Evolutionary conservation across 495 filamentous ascomycete species (phyloP).

Genomic region (Bacidia gigantensis): DNA sequence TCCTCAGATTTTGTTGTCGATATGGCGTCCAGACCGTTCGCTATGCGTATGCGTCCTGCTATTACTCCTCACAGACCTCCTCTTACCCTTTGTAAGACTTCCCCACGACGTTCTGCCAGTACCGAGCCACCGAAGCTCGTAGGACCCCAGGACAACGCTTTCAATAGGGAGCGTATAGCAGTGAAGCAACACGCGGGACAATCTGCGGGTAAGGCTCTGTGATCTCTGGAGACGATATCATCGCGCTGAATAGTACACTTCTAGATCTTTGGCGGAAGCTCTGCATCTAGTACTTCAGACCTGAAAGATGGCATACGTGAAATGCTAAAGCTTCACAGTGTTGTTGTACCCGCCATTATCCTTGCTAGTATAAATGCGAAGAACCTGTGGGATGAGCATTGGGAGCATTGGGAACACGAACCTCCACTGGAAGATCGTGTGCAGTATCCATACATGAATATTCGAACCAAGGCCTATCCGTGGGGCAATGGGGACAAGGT

Average conservation of each 20-base stretch:
- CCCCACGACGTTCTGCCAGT: conserved; percentile 60
- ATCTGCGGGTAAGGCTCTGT: conserved; percentile 71
- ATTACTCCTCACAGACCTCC: conserved; percentile 35
- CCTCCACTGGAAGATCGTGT: conserved; percentile 73
- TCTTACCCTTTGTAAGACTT: conserved; percentile 40
- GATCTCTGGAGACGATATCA: too few relatives aligned
- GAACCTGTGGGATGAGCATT: conserved; percentile 83
- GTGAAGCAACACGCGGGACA: conserved; percentile 75
- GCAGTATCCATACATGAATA: conserved; percentile 91
- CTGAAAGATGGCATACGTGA: neutral
- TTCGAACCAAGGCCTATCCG: conserved; percentile 75
- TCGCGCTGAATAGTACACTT: neutral
- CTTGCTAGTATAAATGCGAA: conserved; percentile 67
- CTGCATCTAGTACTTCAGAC: conserved; percentile 61
- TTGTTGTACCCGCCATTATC: conserved; percentile 53
- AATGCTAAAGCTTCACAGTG: conserved; percentile 31
- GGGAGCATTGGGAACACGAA: conserved; percentile 85
- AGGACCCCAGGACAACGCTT: conserved; percentile 62
- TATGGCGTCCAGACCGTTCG: conserved; percentile 1
- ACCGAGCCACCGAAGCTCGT: conserved; percentile 29
- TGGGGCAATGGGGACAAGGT: conserved; percentile 94
- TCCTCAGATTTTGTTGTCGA: neutral
- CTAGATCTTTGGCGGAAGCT: conserved; percentile 89
- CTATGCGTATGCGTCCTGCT: conserved; percentile 11
- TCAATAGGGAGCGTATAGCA: conserved; percentile 70